phyloP scores from a whole-genome alignment of 345 rosid genomes.

The Bretschneidera sinensis region DNA sequence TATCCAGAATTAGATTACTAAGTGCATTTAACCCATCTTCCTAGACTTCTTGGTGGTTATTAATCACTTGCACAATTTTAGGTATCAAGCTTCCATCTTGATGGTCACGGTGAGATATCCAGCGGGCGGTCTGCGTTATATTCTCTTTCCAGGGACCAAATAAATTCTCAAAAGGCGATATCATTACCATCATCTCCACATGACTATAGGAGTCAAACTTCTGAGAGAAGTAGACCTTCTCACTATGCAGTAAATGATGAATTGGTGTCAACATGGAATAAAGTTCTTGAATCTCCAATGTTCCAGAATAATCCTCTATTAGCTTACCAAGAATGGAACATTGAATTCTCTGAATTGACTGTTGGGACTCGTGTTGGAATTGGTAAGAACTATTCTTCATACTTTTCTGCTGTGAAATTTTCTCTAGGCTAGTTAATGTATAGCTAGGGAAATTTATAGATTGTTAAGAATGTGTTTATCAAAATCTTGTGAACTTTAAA shows the following conservation, averaged over 20 bases:
- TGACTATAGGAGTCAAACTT: constrained; percentile 55
- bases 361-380: constrained; percentile 98
- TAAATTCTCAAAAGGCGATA: constrained; percentile 82
- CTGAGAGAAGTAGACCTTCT: constrained; percentile 50
- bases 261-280: constrained; percentile 66
- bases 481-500: not conserved
- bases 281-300: constrained; percentile 80
- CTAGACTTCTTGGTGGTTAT: constrained; percentile 14
- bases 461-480: not conserved
- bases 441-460: not conserved
- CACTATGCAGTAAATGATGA: constrained; percentile 38
- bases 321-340: constrained; percentile 87
- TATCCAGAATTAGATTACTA: not conserved
- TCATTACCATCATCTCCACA: constrained; percentile 95
- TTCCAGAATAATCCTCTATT: constrained; percentile 67
- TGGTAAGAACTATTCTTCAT: constrained; percentile 41
- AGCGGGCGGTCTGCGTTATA: constrained; percentile 66
- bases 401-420: constrained; percentile 8
- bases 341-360: constrained; percentile 86
- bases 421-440: not conserved
- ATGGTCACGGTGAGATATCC: constrained; percentile 51
- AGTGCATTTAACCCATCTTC: constrained; percentile 15
- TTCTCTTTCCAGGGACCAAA: constrained; percentile 41
- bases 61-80: constrained; percentile 23
- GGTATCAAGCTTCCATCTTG: constrained; percentile 61